phyloP scores from a whole-genome alignment of 805 yeast genomes.

The Kodamaea restingae region DNA sequence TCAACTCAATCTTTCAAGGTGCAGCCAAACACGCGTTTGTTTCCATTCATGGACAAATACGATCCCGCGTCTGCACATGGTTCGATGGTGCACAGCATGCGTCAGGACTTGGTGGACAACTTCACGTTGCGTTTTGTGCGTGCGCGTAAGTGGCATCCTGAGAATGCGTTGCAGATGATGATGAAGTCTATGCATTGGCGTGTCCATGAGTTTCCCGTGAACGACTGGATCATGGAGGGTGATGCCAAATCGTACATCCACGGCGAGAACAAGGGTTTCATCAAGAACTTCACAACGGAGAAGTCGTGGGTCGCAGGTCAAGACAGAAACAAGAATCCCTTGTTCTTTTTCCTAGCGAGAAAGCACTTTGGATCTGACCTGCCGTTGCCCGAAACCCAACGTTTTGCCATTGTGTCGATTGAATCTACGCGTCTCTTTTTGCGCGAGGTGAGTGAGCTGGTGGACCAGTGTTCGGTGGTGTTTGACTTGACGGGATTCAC shows the following conservation, averaged over 20 bases:
- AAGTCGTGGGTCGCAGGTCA: conserved; percentile 73
- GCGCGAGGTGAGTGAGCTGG: conserved; percentile 53
- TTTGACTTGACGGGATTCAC: conserved; percentile 87
- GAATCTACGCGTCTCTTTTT: conserved; percentile 79
- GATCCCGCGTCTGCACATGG: conserved; percentile 47
- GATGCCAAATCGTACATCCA: conserved; percentile 57
- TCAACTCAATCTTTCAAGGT: conserved; percentile 6
- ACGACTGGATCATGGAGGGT: conserved; percentile 61
- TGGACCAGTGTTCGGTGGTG: conserved; percentile 75
- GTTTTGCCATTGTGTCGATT: conserved; percentile 69
- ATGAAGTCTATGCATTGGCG: conserved; percentile 79
- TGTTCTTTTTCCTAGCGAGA: conserved; percentile 76
- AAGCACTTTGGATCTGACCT: conserved; percentile 53
- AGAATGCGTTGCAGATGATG: conserved; percentile 65
- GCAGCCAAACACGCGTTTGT: conserved; percentile 36
- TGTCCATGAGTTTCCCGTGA: conserved; percentile 53
- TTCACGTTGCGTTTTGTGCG: conserved; percentile 69
- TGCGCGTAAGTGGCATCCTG: conserved; percentile 83
- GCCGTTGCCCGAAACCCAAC: conserved; percentile 65
- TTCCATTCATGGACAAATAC: conserved; percentile 47
- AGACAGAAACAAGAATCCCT: conserved; percentile 72
- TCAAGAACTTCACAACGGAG: conserved; percentile 55
- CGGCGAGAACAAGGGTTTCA: conserved; percentile 41
- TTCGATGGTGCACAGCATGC: conserved; percentile 56
- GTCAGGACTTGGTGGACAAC: conserved; percentile 82